Evolutionary conservation across 2,329 filamentous ascomycete genomes (phyloP).

Genomic region (Blastomyces percursus): DNA sequence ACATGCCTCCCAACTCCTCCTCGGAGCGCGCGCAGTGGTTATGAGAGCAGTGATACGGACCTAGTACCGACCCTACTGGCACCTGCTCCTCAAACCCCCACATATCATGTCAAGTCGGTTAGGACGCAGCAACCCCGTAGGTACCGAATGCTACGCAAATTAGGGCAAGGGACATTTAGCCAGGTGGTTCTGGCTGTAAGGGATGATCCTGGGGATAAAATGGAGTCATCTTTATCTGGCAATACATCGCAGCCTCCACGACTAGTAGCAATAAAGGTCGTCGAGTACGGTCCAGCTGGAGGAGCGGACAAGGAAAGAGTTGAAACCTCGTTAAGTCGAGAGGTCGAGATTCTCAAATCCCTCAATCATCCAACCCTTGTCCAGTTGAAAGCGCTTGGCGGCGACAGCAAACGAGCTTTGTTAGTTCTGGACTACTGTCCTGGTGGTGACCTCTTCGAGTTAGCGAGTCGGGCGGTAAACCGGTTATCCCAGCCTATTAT

Average conservation of each 20-base stretch:
- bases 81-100: constrained; percentile 20
- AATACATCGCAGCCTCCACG: constrained; percentile 33
- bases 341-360: constrained; percentile 84
- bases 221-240: constrained; percentile 1
- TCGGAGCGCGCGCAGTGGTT: constrained; percentile 54
- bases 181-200: constrained; percentile 85
- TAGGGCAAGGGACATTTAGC: constrained; percentile 93
- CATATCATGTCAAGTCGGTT: constrained; percentile 59
- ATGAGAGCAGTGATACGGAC: constrained; percentile 42
- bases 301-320: constrained; percentile 88
- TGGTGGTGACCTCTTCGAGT: constrained; percentile 88
- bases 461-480: constrained; percentile 62
- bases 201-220: constrained; percentile 45
- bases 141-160: constrained; percentile 67
- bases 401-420: constrained; percentile 68
- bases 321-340: constrained; percentile 85
- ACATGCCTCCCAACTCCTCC: constrained; percentile 67
- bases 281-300: constrained; percentile 86
- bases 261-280: constrained; percentile 91
- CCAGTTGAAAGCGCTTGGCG: constrained; percentile 82
- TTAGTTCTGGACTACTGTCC: constrained; percentile 85
- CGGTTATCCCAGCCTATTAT: constrained; percentile 45
- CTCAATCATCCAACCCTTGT: constrained; percentile 85
- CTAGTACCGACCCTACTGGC: constrained; percentile 19
- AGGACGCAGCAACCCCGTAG: constrained; percentile 58